Evolutionary conservation across 1,139 yeast genomes (phyloP).

Genomic region (Sugiyamaella sp.): DNA sequence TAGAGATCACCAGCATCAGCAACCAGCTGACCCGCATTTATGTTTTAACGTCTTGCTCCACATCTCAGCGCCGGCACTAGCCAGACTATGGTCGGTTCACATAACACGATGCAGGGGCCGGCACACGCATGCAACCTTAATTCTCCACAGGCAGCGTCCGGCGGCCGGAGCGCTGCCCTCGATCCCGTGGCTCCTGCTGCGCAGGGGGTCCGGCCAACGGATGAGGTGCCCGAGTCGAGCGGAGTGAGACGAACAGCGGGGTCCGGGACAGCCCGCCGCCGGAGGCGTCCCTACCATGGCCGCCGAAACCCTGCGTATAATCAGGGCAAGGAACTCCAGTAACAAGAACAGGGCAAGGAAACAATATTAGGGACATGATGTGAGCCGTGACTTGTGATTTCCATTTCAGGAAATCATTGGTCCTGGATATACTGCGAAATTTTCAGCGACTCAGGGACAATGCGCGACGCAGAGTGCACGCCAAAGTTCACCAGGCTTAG

Average conservation of each 20-base stretch:
- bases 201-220: too few species aligned
- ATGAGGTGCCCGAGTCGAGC: neutral
- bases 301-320: neutral
- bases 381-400: constrained; percentile 5
- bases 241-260: neutral
- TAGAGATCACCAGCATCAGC: too few species aligned
- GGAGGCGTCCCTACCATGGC: neutral
- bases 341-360: neutral
- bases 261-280: neutral
- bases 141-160: too few species aligned
- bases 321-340: neutral
- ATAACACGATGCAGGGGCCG: too few species aligned
- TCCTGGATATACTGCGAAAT: constrained; percentile 11
- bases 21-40: too few species aligned
- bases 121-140: too few species aligned
- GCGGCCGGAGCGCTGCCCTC: neutral
- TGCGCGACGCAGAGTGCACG: neutral
- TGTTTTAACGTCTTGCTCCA: too few species aligned
- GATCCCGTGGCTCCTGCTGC: constrained; percentile 1
- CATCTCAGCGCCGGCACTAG: too few species aligned
- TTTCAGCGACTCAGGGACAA: constrained; percentile 13
- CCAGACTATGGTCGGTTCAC: too few species aligned
- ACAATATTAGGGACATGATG: neutral
- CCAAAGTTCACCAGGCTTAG: constrained; percentile 14
- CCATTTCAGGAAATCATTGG: constrained; percentile 4